A percentile compares a stretch with the other conserved stretches of the same genome.
These are phyloP conservation scores for Cymbidium sinense DNA, from an alignment of 106 monocot genomes.

Conservation along the genomic window DNA sequence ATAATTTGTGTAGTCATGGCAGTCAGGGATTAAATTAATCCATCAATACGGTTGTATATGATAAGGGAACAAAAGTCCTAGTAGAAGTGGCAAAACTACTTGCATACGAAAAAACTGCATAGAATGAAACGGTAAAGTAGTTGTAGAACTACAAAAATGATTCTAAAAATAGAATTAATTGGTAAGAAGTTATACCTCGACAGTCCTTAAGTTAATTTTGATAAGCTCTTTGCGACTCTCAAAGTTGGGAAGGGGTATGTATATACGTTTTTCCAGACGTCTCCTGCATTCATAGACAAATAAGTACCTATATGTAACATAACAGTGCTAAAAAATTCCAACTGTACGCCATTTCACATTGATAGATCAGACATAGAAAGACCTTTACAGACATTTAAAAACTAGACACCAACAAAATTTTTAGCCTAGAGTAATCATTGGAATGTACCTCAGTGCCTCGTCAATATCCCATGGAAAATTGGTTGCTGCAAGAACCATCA, in stretches of 20 bases:
- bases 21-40: not conserved
- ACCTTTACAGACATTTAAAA: not conserved
- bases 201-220: conserved; percentile 85
- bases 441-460: conserved; percentile 82
- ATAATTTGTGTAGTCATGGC: not conserved
- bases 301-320: not conserved
- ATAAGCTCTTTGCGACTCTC: conserved; percentile 97
- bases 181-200: conserved; percentile 47
- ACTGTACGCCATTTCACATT: not conserved
- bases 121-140: not conserved
- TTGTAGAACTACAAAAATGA: not conserved
- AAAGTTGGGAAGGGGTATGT: conserved; percentile 92
- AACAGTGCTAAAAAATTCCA: not conserved
- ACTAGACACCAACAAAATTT: not conserved
- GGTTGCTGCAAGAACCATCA: conserved; percentile 98
- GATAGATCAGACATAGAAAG: not conserved
- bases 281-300: conserved; percentile 45
- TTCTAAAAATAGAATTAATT: not conserved
- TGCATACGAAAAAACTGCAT: not conserved
- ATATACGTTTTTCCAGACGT: conserved; percentile 90
- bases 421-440: not conserved
- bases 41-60: not conserved
- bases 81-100: not conserved
- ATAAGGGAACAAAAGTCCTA: not conserved
- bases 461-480: conserved; percentile 99